phyloP scores from a whole-genome alignment of 768 basidiomycete genomes.

The Tylopilus rubrobrunneus region DNA sequence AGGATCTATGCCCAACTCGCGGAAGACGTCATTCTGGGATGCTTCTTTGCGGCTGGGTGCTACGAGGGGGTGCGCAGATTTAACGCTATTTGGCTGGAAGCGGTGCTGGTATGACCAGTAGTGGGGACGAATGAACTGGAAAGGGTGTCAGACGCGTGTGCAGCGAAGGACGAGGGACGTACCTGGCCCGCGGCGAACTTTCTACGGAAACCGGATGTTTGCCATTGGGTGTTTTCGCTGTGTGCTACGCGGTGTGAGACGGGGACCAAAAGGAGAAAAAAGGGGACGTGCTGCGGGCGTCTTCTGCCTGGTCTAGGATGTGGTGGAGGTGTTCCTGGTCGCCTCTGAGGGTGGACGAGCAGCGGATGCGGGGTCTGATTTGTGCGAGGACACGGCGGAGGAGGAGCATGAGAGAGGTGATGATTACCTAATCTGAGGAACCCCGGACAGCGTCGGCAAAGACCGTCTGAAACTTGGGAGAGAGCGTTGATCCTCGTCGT shows the following conservation, averaged over 20 bases:
- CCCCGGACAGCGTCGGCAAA: constrained; percentile 20
- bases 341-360: constrained; percentile 18
- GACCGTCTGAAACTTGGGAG: constrained; percentile 5
- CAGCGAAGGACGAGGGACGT: neutral
- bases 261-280: too few species aligned
- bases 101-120: constrained; percentile 40
- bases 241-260: constrained; percentile 8
- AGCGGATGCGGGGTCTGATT: constrained; percentile 6
- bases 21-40: constrained; percentile 59
- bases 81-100: constrained; percentile 19
- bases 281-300: constrained; percentile 12
- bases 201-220: constrained; percentile 23
- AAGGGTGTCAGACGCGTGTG: neutral
- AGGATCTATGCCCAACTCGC: constrained; percentile 71
- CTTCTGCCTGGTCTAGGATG: constrained; percentile 25
- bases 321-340: constrained; percentile 23
- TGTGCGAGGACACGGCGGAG: constrained; percentile 6
- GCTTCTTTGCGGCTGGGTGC: constrained; percentile 57
- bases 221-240: constrained; percentile 17
- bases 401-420: constrained; percentile 10
- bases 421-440: constrained; percentile 14
- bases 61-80: constrained; percentile 37
- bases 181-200: constrained; percentile 25
- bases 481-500: neutral
- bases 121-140: constrained; percentile 46